These are phyloP conservation scores for Ceriops tagal DNA, from an alignment of 345 rosid genomes.

Conservation along the genomic window DNA sequence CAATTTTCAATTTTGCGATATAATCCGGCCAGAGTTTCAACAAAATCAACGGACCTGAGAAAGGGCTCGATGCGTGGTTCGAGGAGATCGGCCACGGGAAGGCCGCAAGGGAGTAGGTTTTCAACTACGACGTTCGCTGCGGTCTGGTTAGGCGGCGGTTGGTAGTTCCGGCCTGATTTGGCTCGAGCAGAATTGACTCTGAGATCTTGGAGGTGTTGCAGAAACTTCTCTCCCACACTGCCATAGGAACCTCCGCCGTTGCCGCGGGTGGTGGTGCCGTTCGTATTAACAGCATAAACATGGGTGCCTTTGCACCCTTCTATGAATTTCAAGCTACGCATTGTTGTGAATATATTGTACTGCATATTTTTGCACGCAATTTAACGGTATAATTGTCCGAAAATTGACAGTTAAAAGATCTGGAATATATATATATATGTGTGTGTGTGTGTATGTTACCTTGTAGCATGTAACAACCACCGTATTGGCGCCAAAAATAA, in stretches of 20 bases:
- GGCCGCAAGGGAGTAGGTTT: constrained; percentile 61
- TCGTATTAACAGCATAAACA: constrained; percentile 54
- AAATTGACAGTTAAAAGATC: background rate
- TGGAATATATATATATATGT: background rate
- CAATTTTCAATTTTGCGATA: constrained; percentile 49
- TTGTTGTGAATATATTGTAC: constrained; percentile 69
- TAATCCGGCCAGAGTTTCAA: constrained; percentile 62
- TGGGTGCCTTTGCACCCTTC: constrained; percentile 85
- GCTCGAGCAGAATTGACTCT: constrained; percentile 54
- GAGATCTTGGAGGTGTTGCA: constrained; percentile 72
- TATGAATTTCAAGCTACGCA: constrained; percentile 76
- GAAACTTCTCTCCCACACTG: constrained; percentile 64
- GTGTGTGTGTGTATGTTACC: no score
- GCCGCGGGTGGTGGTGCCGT: constrained; percentile 24
- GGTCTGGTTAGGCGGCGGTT: constrained; percentile 18
- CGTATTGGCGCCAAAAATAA: background rate
- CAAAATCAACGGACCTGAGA: constrained; percentile 59
- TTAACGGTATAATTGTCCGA: background rate
- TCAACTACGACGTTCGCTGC: constrained; percentile 33
- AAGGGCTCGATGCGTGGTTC: constrained; percentile 78
- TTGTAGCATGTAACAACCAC: constrained; percentile 38
- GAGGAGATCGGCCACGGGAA: constrained; percentile 65
- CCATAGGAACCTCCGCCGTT: constrained; percentile 27
- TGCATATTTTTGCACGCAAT: constrained; percentile 47
- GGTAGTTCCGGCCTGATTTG: constrained; percentile 43